Base-by-base conservation (phyloP, 768 basidiomycete genomes). In the Amanita thiersii region DNA sequence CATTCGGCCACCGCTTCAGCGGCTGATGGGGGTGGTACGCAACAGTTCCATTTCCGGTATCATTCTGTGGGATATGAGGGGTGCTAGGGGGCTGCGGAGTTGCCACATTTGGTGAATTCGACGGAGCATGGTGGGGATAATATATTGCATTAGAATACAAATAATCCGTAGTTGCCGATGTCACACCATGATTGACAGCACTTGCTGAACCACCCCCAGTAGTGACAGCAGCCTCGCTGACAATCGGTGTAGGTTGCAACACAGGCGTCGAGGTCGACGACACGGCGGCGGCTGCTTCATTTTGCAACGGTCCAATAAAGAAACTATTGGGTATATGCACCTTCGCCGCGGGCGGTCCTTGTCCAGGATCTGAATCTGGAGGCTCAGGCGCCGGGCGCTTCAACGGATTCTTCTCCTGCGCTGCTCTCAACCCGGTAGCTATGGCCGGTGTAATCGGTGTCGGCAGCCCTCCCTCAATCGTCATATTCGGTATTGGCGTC, bases 1-100 rank as follows among this genome's bases (percentile, higher is more conserved):
- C 82, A 52, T 83, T 82, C 25, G 82, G 82, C 82, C 82, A 85
- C 10, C 79, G 74, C 53, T 82, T 83, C 20, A 80, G 62, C 2
- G 79, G 77, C 2, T 79, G 76, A 48, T 79, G 77, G 0, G 77
- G 69, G 49, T 75, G 74, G 40, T 73, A 71, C 2, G 77, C 66
- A 34, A 70, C 66, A 9, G 41, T 4, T 8, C 31, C 40, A 6
- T 23, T 26, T 11, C 33, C 14, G 11, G 41, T 15, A n/a, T 26
- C 31, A 12, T 10, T 17, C 17, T 14, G 17, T 4, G 17, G 29
- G 8, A 43, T 5, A 15, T 35, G 41, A 18, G 64, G 50, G 1
- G 58, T 41, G 8, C 49, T 24, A 17, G 39, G 4, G 24, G 31
- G 37, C 19, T 42, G 26, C 14, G 41, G 46, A 7, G 45, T 26